Conservation (phyloP, 148 eudicot genomes). For the Chenopodium berlandieri region DNA sequence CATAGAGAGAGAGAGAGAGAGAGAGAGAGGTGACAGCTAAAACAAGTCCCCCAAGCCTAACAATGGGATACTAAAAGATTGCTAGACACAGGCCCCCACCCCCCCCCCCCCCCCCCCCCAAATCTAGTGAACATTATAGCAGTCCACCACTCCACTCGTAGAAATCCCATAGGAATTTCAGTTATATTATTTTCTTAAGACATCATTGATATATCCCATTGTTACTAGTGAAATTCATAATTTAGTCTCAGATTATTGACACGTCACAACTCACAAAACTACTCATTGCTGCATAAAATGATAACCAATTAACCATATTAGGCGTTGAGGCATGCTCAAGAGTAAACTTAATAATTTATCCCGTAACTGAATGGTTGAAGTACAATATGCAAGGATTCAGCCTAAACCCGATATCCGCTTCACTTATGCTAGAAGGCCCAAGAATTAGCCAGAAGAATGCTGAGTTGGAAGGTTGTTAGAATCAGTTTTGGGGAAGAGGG, state of each 20-base stretch:
- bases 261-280: not conserved
- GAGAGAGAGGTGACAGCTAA: not conserved
- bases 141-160: no score
- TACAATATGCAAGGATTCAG: no score
- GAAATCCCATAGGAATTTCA: not conserved
- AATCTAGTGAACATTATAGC: not conserved
- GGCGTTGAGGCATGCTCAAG: not conserved
- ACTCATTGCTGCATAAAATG: not conserved
- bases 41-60: not conserved
- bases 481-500: no score
- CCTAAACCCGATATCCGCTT: no score
- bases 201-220: not conserved
- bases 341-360: not conserved
- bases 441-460: no score
- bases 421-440: no score
- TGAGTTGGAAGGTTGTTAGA: no score
- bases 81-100: not conserved
- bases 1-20: no score
- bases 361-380: no score
- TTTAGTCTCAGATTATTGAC: not conserved
- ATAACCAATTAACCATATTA: not conserved
- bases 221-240: not conserved
- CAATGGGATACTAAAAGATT: not conserved
- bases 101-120: no score
- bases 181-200: not conserved